Evolutionary conservation across 2,329 filamentous ascomycete genomes (phyloP).

Genomic region (Arthrobotrys sinensis): DNA sequence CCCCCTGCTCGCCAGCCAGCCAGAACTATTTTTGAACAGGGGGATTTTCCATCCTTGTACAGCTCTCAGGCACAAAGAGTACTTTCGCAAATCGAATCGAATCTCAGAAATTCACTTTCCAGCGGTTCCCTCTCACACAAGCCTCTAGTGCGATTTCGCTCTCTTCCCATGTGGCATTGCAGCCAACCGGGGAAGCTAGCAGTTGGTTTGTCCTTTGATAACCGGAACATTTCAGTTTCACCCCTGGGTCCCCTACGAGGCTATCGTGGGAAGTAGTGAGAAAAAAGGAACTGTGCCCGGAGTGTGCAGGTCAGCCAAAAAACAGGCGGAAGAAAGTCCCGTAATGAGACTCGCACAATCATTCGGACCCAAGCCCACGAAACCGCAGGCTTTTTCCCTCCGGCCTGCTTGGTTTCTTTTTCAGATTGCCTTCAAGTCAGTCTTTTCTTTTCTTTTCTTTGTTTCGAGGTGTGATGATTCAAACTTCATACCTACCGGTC

Average conservation of each 20-base stretch:
- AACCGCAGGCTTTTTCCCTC: conserved; percentile 47
- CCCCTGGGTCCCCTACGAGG: conserved; percentile 44
- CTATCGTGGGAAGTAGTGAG: conserved; percentile 9
- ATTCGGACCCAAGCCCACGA: conserved; percentile 54
- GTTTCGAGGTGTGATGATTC: conserved; percentile 57
- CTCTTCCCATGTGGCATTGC: conserved; percentile 59
- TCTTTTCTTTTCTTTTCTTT: conserved; percentile 40
- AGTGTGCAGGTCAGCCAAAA: conserved; percentile 23
- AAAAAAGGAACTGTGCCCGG: conserved; percentile 56
- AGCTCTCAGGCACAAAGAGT: conserved; percentile 48
- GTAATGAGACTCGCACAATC: conserved; percentile 57
- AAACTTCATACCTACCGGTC: conserved; percentile 51
- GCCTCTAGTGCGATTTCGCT: conserved; percentile 50
- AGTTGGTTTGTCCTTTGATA: conserved; percentile 59
- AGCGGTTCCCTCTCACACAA: conserved; percentile 21
- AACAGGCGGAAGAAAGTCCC: conserved; percentile 55
- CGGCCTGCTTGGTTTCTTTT: conserved; percentile 37
- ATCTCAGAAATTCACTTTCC: conserved; percentile 41
- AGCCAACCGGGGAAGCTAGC: conserved; percentile 60
- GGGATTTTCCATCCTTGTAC: conserved; percentile 46
- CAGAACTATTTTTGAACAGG: conserved; percentile 56
- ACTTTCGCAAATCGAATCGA: conserved; percentile 49
- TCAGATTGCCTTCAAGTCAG: not conserved
- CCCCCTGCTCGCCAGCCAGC: conserved; percentile 36
- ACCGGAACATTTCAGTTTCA: conserved; percentile 57